phyloP scores from a whole-genome alignment of 2,329 filamentous ascomycete species.

The Cercospora brassicicola region DNA sequence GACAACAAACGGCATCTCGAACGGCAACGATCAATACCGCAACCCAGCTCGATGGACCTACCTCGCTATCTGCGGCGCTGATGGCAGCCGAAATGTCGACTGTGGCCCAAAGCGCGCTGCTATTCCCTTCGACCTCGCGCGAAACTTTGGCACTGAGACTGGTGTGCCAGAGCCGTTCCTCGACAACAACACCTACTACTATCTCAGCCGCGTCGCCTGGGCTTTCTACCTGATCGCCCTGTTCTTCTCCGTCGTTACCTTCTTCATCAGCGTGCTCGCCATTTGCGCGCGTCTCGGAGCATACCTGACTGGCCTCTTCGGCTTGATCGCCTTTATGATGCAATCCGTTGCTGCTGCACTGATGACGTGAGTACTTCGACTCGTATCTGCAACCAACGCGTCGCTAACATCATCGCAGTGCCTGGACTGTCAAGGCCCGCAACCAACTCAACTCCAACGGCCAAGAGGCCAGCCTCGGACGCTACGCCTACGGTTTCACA shows the following conservation, averaged over 20 bases:
- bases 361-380: conserved; percentile 68
- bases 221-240: conserved; percentile 84
- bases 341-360: conserved; percentile 65
- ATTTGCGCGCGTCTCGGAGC: conserved; percentile 70
- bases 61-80: conserved; percentile 75
- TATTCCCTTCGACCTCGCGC: conserved; percentile 63
- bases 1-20: conserved; percentile 69
- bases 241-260: conserved; percentile 70
- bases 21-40: conserved; percentile 55
- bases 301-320: conserved; percentile 62
- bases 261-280: conserved; percentile 68
- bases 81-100: conserved; percentile 54
- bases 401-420: conserved; percentile 44
- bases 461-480: conserved; percentile 62
- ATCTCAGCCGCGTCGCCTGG: conserved; percentile 89
- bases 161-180: conserved; percentile 58
- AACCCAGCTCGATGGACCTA: conserved; percentile 81
- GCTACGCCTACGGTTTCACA: conserved; percentile 71
- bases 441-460: conserved; percentile 61
- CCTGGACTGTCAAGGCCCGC: conserved; percentile 69
- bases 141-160: conserved; percentile 60
- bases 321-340: conserved; percentile 66
- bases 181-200: conserved; percentile 69
- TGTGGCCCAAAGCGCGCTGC: conserved; percentile 64
- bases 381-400: not conserved